Base-by-base conservation (phyloP, 441 rosid genomes). In the Syzygium malaccense region DNA sequence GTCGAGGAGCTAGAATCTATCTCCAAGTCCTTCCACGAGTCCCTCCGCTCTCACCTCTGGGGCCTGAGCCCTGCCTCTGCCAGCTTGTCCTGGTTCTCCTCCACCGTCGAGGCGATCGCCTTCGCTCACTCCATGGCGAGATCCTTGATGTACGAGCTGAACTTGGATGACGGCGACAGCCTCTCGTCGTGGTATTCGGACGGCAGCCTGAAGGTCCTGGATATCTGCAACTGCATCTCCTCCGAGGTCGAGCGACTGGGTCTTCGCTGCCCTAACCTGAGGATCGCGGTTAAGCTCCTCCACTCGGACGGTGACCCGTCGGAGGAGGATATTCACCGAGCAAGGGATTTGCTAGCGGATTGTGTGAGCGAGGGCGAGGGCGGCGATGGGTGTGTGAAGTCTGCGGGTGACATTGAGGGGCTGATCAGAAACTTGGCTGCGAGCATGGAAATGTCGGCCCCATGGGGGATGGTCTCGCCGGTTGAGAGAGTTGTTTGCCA, bases 81-180 rank as follows among this genome's bases (percentile, higher is more conserved):
- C 79, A 85, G 51, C 88, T 60, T 90, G 68, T 32, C 83, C 56
- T 90, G 91, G 91, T 58, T 90, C 86, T 68, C 89, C 37, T 28
- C 53, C 58, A 88, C 86, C n/a, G 60, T 87, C 7, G 56, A 88
- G 25, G 54, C 85, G 14, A 53, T 88, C 8, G 14, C 87, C 83
- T 87, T 85, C 68, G 56, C 86, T n/a, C 88, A 90, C 88, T 55
- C 60, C 28, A 80, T 79, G 32, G 91, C 89, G n/a, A 56, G 57
- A 57, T 30, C 86, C 55, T 54, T 90, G 86, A 87, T 88, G n/a
- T 64, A 87, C 64, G 18, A 71, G 45, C 41, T 88, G 45, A 56
- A 54, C n/a, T 45, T 37, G 41, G 30, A 33, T 14, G 56, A 20
- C 41, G 71, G 45, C 28, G n/a, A 32, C 14, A 14, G 86, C 84